Percentiles rank a stretch among this genome's conserved stretches.
phyloP scores from a whole-genome alignment of 768 basidiomycete species.

The Russula emetica region DNA sequence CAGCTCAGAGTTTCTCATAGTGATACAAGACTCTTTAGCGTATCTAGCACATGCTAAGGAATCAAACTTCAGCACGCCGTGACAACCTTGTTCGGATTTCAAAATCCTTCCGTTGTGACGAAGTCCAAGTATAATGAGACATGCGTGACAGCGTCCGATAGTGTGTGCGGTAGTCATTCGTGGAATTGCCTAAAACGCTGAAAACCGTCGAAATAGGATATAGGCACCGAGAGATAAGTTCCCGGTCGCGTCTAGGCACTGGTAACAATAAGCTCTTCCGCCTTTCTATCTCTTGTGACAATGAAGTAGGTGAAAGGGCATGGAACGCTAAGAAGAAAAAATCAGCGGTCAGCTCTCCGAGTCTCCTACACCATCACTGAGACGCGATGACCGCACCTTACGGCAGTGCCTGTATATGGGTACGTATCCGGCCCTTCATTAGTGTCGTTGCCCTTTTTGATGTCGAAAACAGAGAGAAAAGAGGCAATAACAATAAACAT shows the following conservation, averaged over 20 bases:
- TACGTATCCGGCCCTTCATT: not conserved
- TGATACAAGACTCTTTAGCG: too few relatives aligned
- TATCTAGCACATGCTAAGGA: too few relatives aligned
- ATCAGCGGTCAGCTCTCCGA: not conserved
- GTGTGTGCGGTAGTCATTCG: too few relatives aligned
- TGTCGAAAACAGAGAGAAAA: conserved; percentile 1
- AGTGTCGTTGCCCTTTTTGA: not conserved
- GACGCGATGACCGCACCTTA: not conserved
- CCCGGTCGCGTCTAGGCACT: not conserved
- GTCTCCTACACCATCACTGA: not conserved
- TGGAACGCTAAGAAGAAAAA: not conserved
- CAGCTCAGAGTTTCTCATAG: too few relatives aligned
- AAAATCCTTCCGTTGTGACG: too few relatives aligned
- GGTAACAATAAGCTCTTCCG: not conserved
- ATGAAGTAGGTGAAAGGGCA: not conserved
- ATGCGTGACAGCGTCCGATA: too few relatives aligned
- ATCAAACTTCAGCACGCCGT: too few relatives aligned
- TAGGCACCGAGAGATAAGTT: too few relatives aligned
- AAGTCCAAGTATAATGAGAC: too few relatives aligned
- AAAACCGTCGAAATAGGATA: too few relatives aligned
- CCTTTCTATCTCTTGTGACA: conserved; percentile 2
- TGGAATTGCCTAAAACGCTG: too few relatives aligned
- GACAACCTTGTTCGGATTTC: too few relatives aligned
- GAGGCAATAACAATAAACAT: conserved; percentile 1
- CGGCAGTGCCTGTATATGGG: not conserved